Base-by-base conservation (phyloP, 768 basidiomycete genomes). In the Boletus speciosus region DNA sequence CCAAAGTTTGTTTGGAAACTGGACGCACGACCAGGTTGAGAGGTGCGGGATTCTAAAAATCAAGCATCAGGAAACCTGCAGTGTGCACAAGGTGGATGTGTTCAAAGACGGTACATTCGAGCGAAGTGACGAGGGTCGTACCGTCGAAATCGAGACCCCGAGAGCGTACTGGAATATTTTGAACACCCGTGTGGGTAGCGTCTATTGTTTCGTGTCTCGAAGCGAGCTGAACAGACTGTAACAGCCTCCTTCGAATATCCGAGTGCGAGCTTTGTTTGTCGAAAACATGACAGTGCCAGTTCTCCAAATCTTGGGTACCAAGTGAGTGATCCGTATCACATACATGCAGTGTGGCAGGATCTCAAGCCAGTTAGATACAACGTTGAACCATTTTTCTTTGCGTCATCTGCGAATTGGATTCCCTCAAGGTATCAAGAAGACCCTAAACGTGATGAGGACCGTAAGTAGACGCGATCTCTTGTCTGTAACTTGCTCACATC, bases 331-430 rank as follows among this genome's bases (percentile, higher is more conserved):
- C 27, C 3, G 10, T 16, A 3, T 31, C n/a, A 9, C 4, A 46
- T 37, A 25, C 6, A 12, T 5, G 25, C 16, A 29, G 10, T 21
- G 5, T 23, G n/a, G 25, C 21, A 23, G n/a, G 5, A 5, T 10
- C 51, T 61, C 45, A 54, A 42, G 25, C 14, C n/a, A 9, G 14
- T 8, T 25, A 73, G 83, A 61, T 83, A 79, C 55, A 76, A 76
- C 51, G 75, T 85, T 38, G 84, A 85, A 55, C 84, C 84, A 1
- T 84, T 85, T 69, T 85, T 81, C 62, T 85, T 84, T 61, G 80
- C 82, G 0, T 84, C 83, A 1, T 80, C 83, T 0, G 63, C 78
- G 14, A 84, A 81, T 57, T 85, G 83, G 83, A 87, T 85, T 44
- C 85, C 85, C 0, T 81, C 82, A 1, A 79, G 83, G 49, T 87